Percentiles rank a stretch among this genome's conserved stretches.
phyloP scores from a whole-genome alignment of 2,329 filamentous ascomycete genomes.

The Fusarium avenaceum region DNA sequence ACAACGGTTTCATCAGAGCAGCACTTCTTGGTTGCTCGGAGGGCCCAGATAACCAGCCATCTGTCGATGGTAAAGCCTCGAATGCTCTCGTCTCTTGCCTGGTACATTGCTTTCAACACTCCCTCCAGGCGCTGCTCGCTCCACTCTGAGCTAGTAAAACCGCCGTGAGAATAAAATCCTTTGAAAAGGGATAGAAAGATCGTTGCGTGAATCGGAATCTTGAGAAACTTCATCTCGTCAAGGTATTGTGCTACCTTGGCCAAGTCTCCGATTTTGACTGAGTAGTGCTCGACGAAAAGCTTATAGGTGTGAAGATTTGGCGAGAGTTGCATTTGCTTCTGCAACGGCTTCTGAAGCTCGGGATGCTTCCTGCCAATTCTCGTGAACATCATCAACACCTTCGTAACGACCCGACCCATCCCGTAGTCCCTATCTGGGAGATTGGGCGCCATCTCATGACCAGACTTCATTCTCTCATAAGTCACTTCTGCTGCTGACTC shows the following conservation, averaged over 20 bases:
- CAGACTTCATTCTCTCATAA: conserved; percentile 85
- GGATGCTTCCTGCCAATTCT: conserved; percentile 68
- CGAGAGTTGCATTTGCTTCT: conserved; percentile 73
- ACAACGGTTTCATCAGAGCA: conserved; percentile 65
- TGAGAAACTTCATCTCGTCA: conserved; percentile 81
- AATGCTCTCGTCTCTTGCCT: conserved; percentile 63
- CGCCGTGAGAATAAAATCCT: conserved; percentile 82
- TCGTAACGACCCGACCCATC: conserved; percentile 64
- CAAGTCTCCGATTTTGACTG: conserved; percentile 77
- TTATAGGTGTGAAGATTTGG: conserved; percentile 86
- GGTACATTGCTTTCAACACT: conserved; percentile 75
- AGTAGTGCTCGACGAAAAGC: conserved; percentile 82
- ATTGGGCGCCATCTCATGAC: conserved; percentile 59
- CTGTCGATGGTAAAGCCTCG: conserved; percentile 66
- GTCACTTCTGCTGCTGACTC: conserved; percentile 81
- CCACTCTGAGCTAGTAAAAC: conserved; percentile 75
- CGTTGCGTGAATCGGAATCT: conserved; percentile 77
- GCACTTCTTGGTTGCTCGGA: conserved; percentile 75
- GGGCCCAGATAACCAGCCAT: conserved; percentile 72
- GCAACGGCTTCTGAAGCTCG: conserved; percentile 65
- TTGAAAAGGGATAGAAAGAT: conserved; percentile 87
- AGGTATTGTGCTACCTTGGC: conserved; percentile 78
- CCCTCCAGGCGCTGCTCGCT: conserved; percentile 75
- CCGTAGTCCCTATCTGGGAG: conserved; percentile 62
- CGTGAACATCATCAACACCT: conserved; percentile 70